Base-by-base conservation (phyloP, 2,329 filamentous ascomycete species). In the Drechslerella dactyloides region DNA sequence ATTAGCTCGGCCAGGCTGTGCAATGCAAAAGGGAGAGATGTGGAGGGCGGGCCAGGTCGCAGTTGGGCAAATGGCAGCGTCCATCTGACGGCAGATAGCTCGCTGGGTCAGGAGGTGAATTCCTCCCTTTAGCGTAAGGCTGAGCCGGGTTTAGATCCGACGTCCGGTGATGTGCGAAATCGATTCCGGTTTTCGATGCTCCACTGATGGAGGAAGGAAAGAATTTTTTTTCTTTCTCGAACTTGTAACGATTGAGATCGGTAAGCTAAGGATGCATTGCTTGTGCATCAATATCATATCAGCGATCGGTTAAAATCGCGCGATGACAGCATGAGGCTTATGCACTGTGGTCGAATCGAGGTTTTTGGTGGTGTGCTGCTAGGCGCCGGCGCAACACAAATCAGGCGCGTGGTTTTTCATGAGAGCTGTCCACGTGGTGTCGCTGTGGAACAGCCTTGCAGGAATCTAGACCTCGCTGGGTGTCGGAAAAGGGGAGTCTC, bases 331-430 rank as follows among this genome's bases (percentile, higher is more conserved):
- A 33, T 33, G 27, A 33, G 27, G 27, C 27, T 33, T 33, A 33
- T 33, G 27, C 27, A 33, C 8, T 3, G 8, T 33, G 27, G 15
- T 5, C 37, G 37, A 15, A 42, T 42, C 37, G 37, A n/a, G n/a
- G n/a, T n/a, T n/a, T n/a, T n/a, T n/a, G n/a, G n/a, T n/a, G 27
- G 27, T 33, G 37, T 15, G 5, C 37, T 17, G 37, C 15, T 48
- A 48, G 21, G 44, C 44, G 44, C 44, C 44, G 7, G 17, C 40
- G 44, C 44, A 48, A 48, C 44, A 48, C 44, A 48, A 48, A 23
- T 10, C 44, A 17, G 44, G 44, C 44, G 44, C 44, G 44, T 48
- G 44, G 21, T 48, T 15, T 15, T 15, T 15, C 13, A 17, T 5
- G 13, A 17, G 40, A 13, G 40, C 40, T 15, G 40, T 15, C 40